Evolutionary conservation across 805 yeast genomes (phyloP).

Genomic region (Barnettozyma wickerhamii): DNA sequence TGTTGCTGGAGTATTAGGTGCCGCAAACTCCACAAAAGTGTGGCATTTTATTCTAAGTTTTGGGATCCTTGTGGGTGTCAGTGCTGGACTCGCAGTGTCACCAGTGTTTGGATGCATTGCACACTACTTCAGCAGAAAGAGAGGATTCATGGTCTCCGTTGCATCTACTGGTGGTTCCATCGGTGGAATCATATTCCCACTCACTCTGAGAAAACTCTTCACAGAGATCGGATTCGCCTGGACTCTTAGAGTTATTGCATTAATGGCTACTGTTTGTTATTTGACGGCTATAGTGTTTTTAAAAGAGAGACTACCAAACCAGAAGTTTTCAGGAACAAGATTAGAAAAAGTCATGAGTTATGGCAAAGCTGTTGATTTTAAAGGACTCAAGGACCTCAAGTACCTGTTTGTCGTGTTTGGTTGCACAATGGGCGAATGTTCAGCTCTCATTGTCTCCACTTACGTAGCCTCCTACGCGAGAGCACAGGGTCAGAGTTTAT

Average conservation of each 20-base stretch:
- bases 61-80: slow-evolving; percentile 50
- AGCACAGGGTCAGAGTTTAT: slow-evolving; percentile 36
- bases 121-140: slow-evolving; percentile 56
- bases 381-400: slow-evolving; percentile 39
- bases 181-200: slow-evolving; percentile 53
- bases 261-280: slow-evolving; percentile 37
- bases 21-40: slow-evolving; percentile 44
- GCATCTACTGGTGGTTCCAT: slow-evolving; percentile 49
- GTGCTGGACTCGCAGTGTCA: slow-evolving; percentile 50
- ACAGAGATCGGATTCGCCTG: slow-evolving; percentile 45
- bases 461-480: slow-evolving; percentile 48
- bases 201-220: slow-evolving; percentile 45
- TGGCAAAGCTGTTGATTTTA: slow-evolving; percentile 28
- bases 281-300: slow-evolving; percentile 30
- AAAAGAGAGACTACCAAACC: slow-evolving; percentile 36
- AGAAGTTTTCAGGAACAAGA: slow-evolving; percentile 23
- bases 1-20: slow-evolving; percentile 46
- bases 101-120: slow-evolving; percentile 57
- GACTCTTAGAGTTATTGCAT: slow-evolving; percentile 51
- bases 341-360: slow-evolving; percentile 25
- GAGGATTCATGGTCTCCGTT: slow-evolving; percentile 51
- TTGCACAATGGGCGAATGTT: slow-evolving; percentile 43
- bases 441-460: slow-evolving; percentile 41
- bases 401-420: slow-evolving; percentile 40
- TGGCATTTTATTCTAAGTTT: slow-evolving; percentile 61